Conservation (phyloP, 371 early-diverging fungal species). For the Chytridium lagenaria region DNA sequence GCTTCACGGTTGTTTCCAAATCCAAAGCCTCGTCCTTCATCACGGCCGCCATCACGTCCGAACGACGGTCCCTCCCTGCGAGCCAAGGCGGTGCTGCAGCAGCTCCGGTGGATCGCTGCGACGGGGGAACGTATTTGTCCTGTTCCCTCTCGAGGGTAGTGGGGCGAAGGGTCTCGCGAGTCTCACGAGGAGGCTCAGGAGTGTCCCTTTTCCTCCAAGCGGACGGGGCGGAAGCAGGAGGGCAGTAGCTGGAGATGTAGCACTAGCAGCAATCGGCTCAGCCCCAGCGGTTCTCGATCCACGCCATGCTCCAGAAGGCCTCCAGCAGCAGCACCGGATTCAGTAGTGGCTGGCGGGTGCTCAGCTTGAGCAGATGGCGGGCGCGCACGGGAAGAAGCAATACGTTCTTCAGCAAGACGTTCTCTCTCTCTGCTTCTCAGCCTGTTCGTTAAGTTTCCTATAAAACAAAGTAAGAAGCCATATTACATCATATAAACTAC, state of each 20-base stretch:
- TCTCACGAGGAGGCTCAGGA: conserved; percentile 15
- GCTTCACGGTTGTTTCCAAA: not conserved
- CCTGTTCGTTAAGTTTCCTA: conserved; percentile 51
- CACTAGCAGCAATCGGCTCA: not conserved
- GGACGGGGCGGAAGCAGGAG: conserved; percentile 1
- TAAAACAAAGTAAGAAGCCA: no score
- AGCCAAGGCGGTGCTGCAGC: not conserved
- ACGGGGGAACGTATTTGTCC: conserved; percentile 30
- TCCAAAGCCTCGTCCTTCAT: not conserved
- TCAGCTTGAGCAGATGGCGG: conserved; percentile 11
- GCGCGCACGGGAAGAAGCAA: conserved; percentile 14
- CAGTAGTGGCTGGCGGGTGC: not conserved
- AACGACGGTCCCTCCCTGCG: no score
- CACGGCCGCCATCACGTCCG: not conserved
- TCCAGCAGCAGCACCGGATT: not conserved
- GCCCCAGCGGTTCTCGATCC: not conserved
- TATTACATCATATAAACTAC: conserved; percentile 32
- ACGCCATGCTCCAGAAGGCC: not conserved
- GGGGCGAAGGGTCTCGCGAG: not conserved
- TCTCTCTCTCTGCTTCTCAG: conserved; percentile 49
- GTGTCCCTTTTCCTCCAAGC: not conserved
- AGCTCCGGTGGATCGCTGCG: not conserved
- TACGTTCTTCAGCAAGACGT: conserved; percentile 34
- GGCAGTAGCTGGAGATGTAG: no score
- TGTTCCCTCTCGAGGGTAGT: conserved; percentile 4